These are phyloP conservation scores for Colletotrichum sublineola DNA, from an alignment of 2,329 filamentous ascomycete genomes.

Conservation along the genomic window DNA sequence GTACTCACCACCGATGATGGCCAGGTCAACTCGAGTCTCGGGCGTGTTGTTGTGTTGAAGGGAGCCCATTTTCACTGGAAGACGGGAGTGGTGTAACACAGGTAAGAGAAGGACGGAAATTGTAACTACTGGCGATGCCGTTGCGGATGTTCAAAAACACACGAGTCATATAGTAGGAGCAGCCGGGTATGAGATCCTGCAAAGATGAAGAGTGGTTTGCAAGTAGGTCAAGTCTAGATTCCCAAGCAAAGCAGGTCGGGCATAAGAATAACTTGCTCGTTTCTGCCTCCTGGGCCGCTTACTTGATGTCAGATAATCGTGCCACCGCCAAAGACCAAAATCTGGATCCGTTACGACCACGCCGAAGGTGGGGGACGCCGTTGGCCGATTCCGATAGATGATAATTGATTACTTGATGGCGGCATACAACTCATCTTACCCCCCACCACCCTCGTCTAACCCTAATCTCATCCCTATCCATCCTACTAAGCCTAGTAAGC, in stretches of 20 bases:
- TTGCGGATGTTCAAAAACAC: background rate
- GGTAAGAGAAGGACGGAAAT: background rate
- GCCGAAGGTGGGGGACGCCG: too few relatives aligned
- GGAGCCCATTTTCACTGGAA: conserved; percentile 32
- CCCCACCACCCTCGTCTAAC: too few relatives aligned
- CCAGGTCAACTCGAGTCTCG: conserved; percentile 49
- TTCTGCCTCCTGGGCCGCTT: too few relatives aligned
- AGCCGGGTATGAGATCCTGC: background rate
- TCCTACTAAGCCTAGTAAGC: too few relatives aligned
- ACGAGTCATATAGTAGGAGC: conserved; percentile 9
- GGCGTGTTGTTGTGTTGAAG: conserved; percentile 35
- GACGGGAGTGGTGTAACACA: background rate
- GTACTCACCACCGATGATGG: conserved; percentile 53
- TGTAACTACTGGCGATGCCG: background rate
- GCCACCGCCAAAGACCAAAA: too few relatives aligned
- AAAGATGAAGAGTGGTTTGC: background rate
- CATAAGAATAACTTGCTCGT: conserved; percentile 9
- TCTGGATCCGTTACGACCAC: too few relatives aligned
- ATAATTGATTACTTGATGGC: too few relatives aligned
- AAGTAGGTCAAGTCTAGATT: conserved; percentile 20
- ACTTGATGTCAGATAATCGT: too few relatives aligned
- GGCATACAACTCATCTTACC: too few relatives aligned
- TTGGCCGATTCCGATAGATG: too few relatives aligned
- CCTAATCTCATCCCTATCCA: too few relatives aligned
- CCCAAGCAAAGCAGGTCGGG: conserved; percentile 24